Base-by-base conservation (phyloP, 495 filamentous ascomycete species). In the Symbiotaphrina buchneri region DNA sequence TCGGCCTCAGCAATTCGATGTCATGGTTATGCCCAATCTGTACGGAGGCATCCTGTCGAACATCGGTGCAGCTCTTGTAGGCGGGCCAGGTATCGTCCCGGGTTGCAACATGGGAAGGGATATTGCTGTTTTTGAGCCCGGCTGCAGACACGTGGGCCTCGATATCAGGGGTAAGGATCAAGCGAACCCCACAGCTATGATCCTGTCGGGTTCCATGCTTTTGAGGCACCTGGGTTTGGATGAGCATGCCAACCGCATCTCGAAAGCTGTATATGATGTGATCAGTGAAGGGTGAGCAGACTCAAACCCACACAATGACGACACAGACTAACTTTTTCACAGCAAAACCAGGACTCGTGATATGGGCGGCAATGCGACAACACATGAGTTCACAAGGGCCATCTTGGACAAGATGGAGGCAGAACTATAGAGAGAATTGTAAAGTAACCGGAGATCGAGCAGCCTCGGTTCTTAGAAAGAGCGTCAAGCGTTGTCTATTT, bases 91-190 rank as follows among this genome's bases (percentile, higher is more conserved):
- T 57, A 74, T 97, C 33, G 85, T 97, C 30, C 87, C 87, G 35
- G 87, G 87, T 44, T 92, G 82, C 68, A 97, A 95, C 63, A 97
- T 97, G 82, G 87, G 87, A 44, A 79, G 87, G 38, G 82, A 95
- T 37, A 77, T 94, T 37, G 90, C 90, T 42, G 85, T 97, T 33
- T 97, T 97, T 55, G 87, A 97, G 64, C 87, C 87, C 39, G 87
- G 87, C 32, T 97, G 87, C 68, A 68, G 87, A 51, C 87, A 97
- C 62, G 87, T 97, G 40, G 87, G 87, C 53, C 74, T 97, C 11
- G 87, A 97, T 48, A 97, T 97, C 57, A 85, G 95, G 63, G 87
- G 90, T 54, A 91, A 91, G 60, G 83, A 94, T 53, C 82, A 97
- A 58, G 87, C 87, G 30, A 97, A 97, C 66, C 87, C 87, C 18